Evolutionary conservation across 805 yeast genomes (phyloP), one percentile per base, ranked within the genome.

Genomic region (Candida xiaguanensis): DNA sequence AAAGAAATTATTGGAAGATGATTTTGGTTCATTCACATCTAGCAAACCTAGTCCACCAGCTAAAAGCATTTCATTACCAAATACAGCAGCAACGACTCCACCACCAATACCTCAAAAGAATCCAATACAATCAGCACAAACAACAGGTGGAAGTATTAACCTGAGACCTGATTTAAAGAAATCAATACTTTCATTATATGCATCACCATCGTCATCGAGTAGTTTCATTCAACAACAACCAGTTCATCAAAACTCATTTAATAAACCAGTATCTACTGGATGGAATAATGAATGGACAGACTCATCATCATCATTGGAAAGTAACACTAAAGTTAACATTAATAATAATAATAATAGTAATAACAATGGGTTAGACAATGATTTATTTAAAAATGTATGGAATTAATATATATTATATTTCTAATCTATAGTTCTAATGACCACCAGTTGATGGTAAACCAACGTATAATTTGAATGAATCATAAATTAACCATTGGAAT

Each of bases 401-500:
- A 65, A 66, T 38, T 77, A 53, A 54, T 13, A 25, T 24, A 31
- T 31, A 23, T 11, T 32, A 8, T 12, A 13, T 25, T 8, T 11
- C 11, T 16, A 17, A 8, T 18, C n/a, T 17, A 5, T 20, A 27
- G 14, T 7, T 22, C 25, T 37, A 41, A 31, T 41, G 41, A 19
- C 68, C 66, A 50, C 98, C 98, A 19, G 96, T 85, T 27, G 98
- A 90, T 56, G 98, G 98, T 52, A 91, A 76, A 5, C 99, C 99
- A 43, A 88, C 79, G 52, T 78, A 78, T n/a, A 89, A 95, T 70
- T 91, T 91, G 75, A 91, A 91, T 7, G 96, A 85, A 64, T 93
- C 99, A 69, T 91, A 91, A 46, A 93, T 77, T 58, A 91, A 76
- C 98, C 98, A 91, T 72, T 91, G 99, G 75, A 85, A 78, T 46